A percentile compares a stretch with the other conserved stretches of the same genome.
phyloP scores from a whole-genome alignment of 2,329 filamentous ascomycete species.

The Epichloe scottii region DNA sequence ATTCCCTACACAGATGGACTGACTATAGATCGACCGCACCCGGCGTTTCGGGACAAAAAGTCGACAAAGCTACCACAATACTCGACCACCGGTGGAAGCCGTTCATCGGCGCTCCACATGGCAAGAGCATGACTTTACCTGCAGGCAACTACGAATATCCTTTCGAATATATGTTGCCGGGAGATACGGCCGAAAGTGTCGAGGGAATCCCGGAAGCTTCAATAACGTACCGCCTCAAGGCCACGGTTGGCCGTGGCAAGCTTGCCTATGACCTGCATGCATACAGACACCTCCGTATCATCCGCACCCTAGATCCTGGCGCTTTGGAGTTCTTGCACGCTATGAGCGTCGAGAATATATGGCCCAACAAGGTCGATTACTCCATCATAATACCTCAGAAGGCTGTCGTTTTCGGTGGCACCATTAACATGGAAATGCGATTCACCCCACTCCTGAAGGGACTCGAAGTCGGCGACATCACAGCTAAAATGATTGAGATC shows the following conservation, averaged over 20 bases:
- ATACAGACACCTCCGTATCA: constrained; percentile 65
- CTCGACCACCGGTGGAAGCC: constrained; percentile 57
- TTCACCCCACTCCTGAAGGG: constrained; percentile 84
- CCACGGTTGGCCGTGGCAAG: constrained; percentile 75
- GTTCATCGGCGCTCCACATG: constrained; percentile 42
- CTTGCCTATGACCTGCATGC: constrained; percentile 77
- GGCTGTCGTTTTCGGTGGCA: constrained; percentile 86
- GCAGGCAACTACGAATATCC: constrained; percentile 77
- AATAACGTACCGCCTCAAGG: constrained; percentile 84
- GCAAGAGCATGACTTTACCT: constrained; percentile 45
- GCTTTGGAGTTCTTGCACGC: constrained; percentile 71
- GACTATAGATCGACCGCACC: constrained; percentile 41
- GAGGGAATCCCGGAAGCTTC: constrained; percentile 80
- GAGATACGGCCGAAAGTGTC: constrained; percentile 69
- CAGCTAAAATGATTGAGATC: constrained; percentile 66
- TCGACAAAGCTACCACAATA: constrained; percentile 47
- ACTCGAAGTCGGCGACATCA: constrained; percentile 70
- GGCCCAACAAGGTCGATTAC: constrained; percentile 96
- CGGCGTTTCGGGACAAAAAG: constrained; percentile 44
- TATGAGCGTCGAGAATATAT: constrained; percentile 94
- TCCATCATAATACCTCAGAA: constrained; percentile 88
- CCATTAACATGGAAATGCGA: constrained; percentile 70
- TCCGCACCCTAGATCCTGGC: constrained; percentile 63
- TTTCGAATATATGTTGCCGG: constrained; percentile 62
- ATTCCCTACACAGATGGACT: constrained; percentile 30